Evolutionary conservation across 2,329 filamentous ascomycete genomes (phyloP), one percentile per base, ranked within the genome.

Genomic region (Rasamsonia emersonii): DNA sequence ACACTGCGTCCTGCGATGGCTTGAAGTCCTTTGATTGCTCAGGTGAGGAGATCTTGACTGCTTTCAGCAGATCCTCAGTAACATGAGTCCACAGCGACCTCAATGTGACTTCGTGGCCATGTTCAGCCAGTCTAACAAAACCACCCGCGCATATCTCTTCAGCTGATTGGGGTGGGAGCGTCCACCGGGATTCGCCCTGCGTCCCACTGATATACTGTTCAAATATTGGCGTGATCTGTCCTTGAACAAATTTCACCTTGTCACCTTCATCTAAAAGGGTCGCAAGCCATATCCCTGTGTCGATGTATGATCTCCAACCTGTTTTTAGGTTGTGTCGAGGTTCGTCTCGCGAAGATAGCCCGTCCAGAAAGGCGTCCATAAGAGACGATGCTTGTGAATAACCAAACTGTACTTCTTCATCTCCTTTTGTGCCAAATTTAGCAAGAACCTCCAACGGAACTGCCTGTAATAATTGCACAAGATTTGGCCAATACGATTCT

Each of bases 1-100:
- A 73, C 16, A 93, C 68, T 24, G 67, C 65, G 30, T 75, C 69
- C 51, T 94, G 86, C 0, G 85, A 93, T 24, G 69, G 68, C 16
- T 73, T 69, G 44, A 83, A 83, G 11, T 86, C 82, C 40, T 80
- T 80, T 0, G 86, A 86, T 35, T 89, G 77, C 50, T 89, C 86
- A 1, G 88, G 86, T 4, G 84, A 70, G 0, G 86, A 93, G 4
- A 75, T 73, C 33, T 77, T 78, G 35, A 94, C 77, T 21, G 73
- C 70, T 18, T 75, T 65, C 16, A 79, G 65, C n/a, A 94, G 60
- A 0, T 67, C 54, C 1, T 72, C 61, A 0, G 75, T 72, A n/a
- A 86, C 57, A 2, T 63, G 63, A 2, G 64, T 54, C 83, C 84
- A 91, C 41, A 79, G 65, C 3, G 65, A 55, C 10, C 64, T 53